phyloP scores from a whole-genome alignment of 345 rosid genomes.

The Tarenaya hassleriana region DNA sequence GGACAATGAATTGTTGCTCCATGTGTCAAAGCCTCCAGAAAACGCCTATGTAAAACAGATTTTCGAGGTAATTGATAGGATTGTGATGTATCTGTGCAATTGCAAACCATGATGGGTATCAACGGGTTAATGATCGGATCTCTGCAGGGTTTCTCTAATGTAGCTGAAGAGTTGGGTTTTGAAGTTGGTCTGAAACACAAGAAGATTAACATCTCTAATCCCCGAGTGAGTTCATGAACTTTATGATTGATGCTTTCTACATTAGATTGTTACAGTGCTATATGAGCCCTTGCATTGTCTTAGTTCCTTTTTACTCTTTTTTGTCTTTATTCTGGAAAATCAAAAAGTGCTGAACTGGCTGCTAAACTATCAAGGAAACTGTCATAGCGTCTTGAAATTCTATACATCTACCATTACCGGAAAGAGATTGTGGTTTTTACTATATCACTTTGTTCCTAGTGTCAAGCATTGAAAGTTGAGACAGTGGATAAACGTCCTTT shows the following conservation, averaged over 20 bases:
- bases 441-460: neutral
- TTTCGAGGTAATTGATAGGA: conserved; percentile 53
- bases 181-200: conserved; percentile 87
- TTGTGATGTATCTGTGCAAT: conserved; percentile 13
- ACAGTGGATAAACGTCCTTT: neutral
- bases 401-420: conserved; percentile 66
- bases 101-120: conserved; percentile 20
- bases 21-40: conserved; percentile 95
- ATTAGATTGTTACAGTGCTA: conserved; percentile 4
- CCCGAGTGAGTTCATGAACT: conserved; percentile 64
- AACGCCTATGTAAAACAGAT: conserved; percentile 85
- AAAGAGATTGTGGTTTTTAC: conserved; percentile 57
- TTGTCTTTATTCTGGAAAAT: neutral
- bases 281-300: neutral
- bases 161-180: conserved; percentile 70
- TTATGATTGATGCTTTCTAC: conserved; percentile 4
- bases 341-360: conserved; percentile 67
- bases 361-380: conserved; percentile 83
- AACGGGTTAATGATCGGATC: conserved; percentile 19
- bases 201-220: conserved; percentile 90
- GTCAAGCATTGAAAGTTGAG: neutral
- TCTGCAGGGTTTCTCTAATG: conserved; percentile 71
- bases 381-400: conserved; percentile 62
- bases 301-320: neutral
- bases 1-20: conserved; percentile 63